phyloP scores from a whole-genome alignment of 495 filamentous ascomycete genomes.

The Cetradonia linearis region DNA sequence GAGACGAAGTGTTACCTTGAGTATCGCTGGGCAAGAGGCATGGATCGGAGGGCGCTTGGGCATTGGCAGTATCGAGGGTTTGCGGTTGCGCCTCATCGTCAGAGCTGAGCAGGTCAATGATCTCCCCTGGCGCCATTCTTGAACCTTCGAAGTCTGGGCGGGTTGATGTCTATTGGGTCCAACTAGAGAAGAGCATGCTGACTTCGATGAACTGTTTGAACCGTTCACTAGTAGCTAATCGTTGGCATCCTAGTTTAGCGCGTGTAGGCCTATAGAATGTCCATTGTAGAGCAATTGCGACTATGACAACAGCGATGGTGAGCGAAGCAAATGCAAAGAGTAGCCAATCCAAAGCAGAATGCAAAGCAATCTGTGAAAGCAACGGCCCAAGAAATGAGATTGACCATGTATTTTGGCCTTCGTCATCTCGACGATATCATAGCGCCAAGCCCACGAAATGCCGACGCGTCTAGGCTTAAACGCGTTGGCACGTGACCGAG shows the following conservation, averaged over 20 bases:
- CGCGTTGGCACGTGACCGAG: neutral
- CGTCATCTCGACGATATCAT: neutral
- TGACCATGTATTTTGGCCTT: neutral
- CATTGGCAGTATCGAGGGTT: neutral
- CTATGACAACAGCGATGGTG: neutral
- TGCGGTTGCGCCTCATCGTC: slow-evolving; percentile 20
- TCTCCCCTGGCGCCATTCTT: slow-evolving; percentile 16
- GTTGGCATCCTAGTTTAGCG: neutral
- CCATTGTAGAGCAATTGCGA: neutral
- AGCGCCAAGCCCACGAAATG: neutral
- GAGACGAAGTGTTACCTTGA: slow-evolving; percentile 31
- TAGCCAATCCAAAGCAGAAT: neutral
- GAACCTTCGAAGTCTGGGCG: too few species aligned
- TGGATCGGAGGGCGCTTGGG: slow-evolving; percentile 1
- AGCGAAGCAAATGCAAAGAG: neutral
- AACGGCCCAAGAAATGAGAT: neutral
- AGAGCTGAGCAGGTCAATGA: slow-evolving; percentile 25
- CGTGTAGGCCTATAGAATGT: neutral
- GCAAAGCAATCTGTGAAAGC: neutral
- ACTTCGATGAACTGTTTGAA: neutral
- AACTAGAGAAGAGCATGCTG: neutral
- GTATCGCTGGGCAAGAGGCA: slow-evolving; percentile 43
- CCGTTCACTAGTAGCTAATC: neutral
- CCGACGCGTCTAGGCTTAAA: neutral
- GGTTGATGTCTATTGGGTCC: neutral